A percentile compares a stretch with the other conserved stretches of the same genome.
Evolutionary conservation across 345 rosid species (phyloP).

Genomic region (Salix koriyanagi): DNA sequence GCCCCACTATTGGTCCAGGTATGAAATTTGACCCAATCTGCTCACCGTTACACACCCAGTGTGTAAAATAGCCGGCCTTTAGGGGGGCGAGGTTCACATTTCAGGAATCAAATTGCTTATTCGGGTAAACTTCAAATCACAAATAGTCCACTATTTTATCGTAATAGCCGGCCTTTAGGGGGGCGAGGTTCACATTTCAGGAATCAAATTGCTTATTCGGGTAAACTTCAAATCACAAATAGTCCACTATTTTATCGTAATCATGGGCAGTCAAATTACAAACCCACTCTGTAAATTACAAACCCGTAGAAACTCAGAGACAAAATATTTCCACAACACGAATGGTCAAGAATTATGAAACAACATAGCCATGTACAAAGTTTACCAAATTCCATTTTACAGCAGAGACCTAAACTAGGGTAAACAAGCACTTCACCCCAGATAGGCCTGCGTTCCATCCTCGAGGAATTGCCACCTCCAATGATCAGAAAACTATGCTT

Average conservation of each 20-base stretch:
- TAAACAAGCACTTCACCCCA: not conserved
- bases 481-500: not conserved
- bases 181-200: not conserved
- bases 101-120: not conserved
- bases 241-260: not conserved
- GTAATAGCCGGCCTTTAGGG: not conserved
- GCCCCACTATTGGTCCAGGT: no score
- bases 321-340: not conserved
- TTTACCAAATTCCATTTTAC: not conserved
- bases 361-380: slow-evolving; percentile 5
- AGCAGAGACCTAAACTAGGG: not conserved
- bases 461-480: not conserved
- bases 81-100: not conserved
- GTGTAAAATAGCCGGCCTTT: not conserved
- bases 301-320: not conserved
- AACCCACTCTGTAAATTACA: not conserved
- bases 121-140: not conserved
- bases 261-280: not conserved
- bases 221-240: not conserved
- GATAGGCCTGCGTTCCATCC: not conserved
- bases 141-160: not conserved
- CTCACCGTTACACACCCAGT: not conserved
- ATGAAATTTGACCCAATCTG: no score
- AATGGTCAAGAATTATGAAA: not conserved
- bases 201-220: not conserved